Evolutionary conservation across 2,329 filamentous ascomycete species (phyloP).

Genomic region (Aspergillus sp.): DNA sequence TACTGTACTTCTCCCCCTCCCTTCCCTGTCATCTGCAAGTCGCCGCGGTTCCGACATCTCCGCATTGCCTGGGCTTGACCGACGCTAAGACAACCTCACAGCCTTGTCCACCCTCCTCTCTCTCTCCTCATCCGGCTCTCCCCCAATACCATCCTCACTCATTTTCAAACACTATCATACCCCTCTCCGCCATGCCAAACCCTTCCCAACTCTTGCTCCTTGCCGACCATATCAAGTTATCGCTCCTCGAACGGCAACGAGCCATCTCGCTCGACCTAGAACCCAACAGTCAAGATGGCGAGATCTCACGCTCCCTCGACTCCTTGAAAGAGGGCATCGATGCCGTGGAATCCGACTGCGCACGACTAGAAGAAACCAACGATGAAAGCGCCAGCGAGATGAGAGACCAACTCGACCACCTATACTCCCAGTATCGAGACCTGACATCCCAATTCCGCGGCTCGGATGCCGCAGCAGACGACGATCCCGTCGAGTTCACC

Average conservation of each 20-base stretch:
- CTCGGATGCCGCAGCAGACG: slow-evolving; percentile 43
- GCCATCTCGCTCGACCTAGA: slow-evolving; percentile 79
- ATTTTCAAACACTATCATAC: not conserved
- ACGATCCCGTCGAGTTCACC: slow-evolving; percentile 56
- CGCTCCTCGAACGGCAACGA: slow-evolving; percentile 85
- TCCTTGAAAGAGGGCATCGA: slow-evolving; percentile 81
- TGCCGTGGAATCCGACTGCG: slow-evolving; percentile 64
- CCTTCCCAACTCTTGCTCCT: slow-evolving; percentile 82
- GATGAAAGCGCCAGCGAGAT: slow-evolving; percentile 56
- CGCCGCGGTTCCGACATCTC: slow-evolving; percentile 8
- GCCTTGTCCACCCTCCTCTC: not conserved
- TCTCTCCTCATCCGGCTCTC: not conserved
- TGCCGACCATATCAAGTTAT: slow-evolving; percentile 95
- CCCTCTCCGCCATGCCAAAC: slow-evolving; percentile 49
- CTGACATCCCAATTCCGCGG: slow-evolving; percentile 80
- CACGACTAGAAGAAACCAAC: slow-evolving; percentile 61
- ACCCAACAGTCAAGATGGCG: slow-evolving; percentile 78
- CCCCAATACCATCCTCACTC: not conserved
- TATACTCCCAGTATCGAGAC: slow-evolving; percentile 74
- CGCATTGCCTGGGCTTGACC: slow-evolving; percentile 10
- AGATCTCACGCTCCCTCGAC: slow-evolving; percentile 85
- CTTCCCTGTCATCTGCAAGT: slow-evolving; percentile 7
- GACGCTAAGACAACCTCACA: slow-evolving; percentile 3
- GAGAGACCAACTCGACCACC: slow-evolving; percentile 65
- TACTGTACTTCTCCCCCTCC: too few relatives aligned